phyloP scores from a whole-genome alignment of 805 yeast genomes.

The Nakazawaea peltata region DNA sequence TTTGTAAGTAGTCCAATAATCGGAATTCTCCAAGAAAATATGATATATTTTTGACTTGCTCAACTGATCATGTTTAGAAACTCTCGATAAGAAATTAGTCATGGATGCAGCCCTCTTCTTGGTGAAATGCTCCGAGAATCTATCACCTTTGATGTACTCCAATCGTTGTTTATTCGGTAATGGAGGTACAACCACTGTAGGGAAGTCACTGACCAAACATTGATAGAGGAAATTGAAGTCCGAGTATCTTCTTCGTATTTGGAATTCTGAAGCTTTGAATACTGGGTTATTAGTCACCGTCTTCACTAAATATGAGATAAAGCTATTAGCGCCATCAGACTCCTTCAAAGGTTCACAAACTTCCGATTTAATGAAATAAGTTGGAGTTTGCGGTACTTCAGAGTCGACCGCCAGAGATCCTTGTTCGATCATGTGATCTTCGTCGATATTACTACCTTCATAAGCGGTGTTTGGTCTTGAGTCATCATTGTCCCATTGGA shows the following conservation, averaged over 20 bases:
- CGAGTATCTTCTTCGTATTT: conserved; percentile 73
- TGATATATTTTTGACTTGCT: conserved; percentile 63
- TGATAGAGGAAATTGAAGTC: conserved; percentile 78
- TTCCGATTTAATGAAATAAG: conserved; percentile 25
- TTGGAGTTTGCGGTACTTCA: conserved; percentile 1
- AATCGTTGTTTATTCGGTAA: conserved; percentile 87
- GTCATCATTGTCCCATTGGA: conserved; percentile 48
- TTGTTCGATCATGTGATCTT: conserved; percentile 1
- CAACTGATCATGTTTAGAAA: conserved; percentile 67
- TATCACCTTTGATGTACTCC: conserved; percentile 89
- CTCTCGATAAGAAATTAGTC: conserved; percentile 63
- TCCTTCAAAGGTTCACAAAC: conserved; percentile 64
- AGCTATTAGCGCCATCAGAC: conserved; percentile 70
- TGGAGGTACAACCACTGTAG: conserved; percentile 86
- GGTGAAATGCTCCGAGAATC: conserved; percentile 82
- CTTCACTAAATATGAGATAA: conserved; percentile 60
- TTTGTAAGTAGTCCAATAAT: conserved; percentile 67
- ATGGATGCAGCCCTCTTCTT: conserved; percentile 74
- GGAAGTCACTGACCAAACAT: conserved; percentile 67
- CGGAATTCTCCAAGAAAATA: conserved; percentile 57
- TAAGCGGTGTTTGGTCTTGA: conserved; percentile 1
- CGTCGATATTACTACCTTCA: background rate
- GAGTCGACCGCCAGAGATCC: no score
- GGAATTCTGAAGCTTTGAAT: conserved; percentile 34
- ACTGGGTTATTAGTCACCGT: conserved; percentile 58